These are phyloP conservation scores for Ambrosiella beaveri DNA, from an alignment of 2,329 filamentous ascomycete genomes.

Conservation along the genomic window DNA sequence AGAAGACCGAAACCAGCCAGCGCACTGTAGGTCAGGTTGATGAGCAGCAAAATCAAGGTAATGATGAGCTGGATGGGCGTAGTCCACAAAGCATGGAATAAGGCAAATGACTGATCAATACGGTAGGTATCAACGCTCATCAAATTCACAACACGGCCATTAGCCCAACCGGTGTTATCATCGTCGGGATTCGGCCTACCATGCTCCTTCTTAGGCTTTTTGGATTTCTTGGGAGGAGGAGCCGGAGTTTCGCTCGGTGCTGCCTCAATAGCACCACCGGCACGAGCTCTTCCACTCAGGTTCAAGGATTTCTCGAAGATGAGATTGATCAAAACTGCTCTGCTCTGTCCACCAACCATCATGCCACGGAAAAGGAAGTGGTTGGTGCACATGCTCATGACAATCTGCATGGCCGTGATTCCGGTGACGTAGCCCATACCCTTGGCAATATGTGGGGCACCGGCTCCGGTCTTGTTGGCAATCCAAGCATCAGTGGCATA, in stretches of 20 bases:
- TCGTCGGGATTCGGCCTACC: slow-evolving; percentile 29
- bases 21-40: slow-evolving; percentile 83
- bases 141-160: slow-evolving; percentile 77
- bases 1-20: slow-evolving; percentile 75
- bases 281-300: slow-evolving; percentile 72
- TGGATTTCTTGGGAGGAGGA: slow-evolving; percentile 26
- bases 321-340: slow-evolving; percentile 65
- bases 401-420: slow-evolving; percentile 68
- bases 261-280: slow-evolving; percentile 45
- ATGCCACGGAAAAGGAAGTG: slow-evolving; percentile 90
- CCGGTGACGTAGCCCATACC: slow-evolving; percentile 74
- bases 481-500: slow-evolving; percentile 68
- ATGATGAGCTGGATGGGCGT: slow-evolving; percentile 62
- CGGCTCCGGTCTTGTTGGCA: slow-evolving; percentile 32
- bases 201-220: slow-evolving; percentile 23
- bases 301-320: slow-evolving; percentile 90
- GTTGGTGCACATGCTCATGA: slow-evolving; percentile 65
- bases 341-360: slow-evolving; percentile 70
- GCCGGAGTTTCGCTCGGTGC: slow-evolving; percentile 26
- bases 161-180: slow-evolving; percentile 69
- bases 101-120: slow-evolving; percentile 68
- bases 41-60: slow-evolving; percentile 59
- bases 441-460: slow-evolving; percentile 50
- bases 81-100: slow-evolving; percentile 88
- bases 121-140: slow-evolving; percentile 95